Base-by-base conservation (phyloP, 1,284 basidiomycete species). In the Chalciporus sp. region DNA sequence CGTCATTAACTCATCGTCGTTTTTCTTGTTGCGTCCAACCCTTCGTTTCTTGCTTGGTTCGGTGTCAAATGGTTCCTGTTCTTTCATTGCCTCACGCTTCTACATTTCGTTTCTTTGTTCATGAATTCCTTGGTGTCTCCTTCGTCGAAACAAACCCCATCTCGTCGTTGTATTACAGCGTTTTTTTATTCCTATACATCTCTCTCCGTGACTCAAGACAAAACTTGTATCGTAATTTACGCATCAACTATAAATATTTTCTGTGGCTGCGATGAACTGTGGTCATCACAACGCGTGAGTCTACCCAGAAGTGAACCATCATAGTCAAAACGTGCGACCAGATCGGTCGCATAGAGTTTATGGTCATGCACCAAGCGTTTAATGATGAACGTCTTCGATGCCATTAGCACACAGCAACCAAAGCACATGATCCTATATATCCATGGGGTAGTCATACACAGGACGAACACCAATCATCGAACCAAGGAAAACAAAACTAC, bases 221-320 rank as follows among this genome's bases (percentile, higher is more conserved):
- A 57, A 58, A 47, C 48, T 26, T 70, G 66, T 67, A 67, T 58
- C 63, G 63, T 68, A 68, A 62, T 54, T 61, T 71, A 72, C 61
- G 54, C 49, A 65, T 70, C 63, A 72, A 69, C 68, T 71, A 68
- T 72, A 70, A 69, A 66, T 63, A 67, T 57, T 52, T 37, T 61
- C 64, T 55, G 55, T 48, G 50, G 47, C n/a, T 40, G 19, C 53
- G 35, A n/a, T n/a, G n/a, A n/a, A 28, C 41, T 5, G 14, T 42
- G 20, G 35, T n/a, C 33, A 33, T 46, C 23, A 7, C n/a, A 49
- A 19, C 45, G 14, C 26, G 20, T 31, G 23, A 23, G 6, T 23
- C 6, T 23, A 6, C 23, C 23, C 23, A 23, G 23, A 23, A 23
- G n/a, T n/a, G n/a, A n/a, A n/a, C n/a, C n/a, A n/a, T n/a, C n/a